Evolutionary conservation across 2,329 filamentous ascomycete species (phyloP), one percentile per base, ranked within the genome.

Genomic region (Septoria linicola): DNA sequence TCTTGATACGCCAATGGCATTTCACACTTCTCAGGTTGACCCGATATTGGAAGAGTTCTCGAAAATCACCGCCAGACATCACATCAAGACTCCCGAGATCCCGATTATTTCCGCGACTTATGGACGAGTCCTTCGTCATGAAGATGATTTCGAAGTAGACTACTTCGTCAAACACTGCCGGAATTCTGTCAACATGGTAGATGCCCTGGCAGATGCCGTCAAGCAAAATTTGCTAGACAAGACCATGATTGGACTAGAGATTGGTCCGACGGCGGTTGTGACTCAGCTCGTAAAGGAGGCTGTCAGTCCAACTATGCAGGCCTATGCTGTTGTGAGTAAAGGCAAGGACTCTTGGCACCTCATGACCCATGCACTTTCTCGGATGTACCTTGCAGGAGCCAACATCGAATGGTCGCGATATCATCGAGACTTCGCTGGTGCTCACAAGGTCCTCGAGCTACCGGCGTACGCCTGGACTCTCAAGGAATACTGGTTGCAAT

Each of bases 371-470:
- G 77, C 67, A 44, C 65, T 82, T 23, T 71, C 71, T 49, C 68
- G 72, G 0, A 68, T 87, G 0, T 77, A 87, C 63, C 64, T 64
- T 1, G 71, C 69, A 1, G 83, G 82, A 0, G 59, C 82, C 1
- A 67, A 73, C 6, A 67, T 87, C 19, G 70, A 80, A 57, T 88
- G 82, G 81, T 74, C 77, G 41, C 81, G 83, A 64, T 83, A 78
- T 57, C 78, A 83, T 61, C 67, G 73, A 8, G 72, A 76, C 72
- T 73, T 72, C 71, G 58, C 66, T 69, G 54, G 60, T 0, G 66
- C 67, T 1, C 35, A 62, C 73, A n/a, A 67, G 70, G 0, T 55
- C 30, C 63, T 84, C 2, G 68, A 76, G 31, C 66, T 85, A 2
- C 82, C 82, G 1, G 51, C 62, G 3, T 70, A 70, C 41, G 35